A percentile compares a stretch with the other conserved stretches of the same genome.
These are phyloP conservation scores for Paecilomyces sp. DNA, from an alignment of 2,329 filamentous ascomycete species.

Conservation along the genomic window DNA sequence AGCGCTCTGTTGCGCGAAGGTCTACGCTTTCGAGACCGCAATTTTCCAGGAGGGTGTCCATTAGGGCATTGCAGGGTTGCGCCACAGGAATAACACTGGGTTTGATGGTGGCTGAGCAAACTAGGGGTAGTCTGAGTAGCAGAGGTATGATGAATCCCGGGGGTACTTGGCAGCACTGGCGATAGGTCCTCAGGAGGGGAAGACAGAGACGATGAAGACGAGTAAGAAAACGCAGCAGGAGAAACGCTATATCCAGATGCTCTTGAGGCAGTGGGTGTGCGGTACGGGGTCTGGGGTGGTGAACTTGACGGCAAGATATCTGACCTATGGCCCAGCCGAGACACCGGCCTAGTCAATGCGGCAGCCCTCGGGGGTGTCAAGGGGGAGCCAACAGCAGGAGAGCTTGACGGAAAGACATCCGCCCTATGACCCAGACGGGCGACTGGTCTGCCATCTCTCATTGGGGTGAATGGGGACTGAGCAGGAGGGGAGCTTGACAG, in stretches of 20 bases:
- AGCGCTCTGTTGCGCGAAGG: background rate
- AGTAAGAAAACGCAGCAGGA: background rate
- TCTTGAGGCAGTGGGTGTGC: background rate
- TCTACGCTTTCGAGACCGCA: conserved; percentile 1
- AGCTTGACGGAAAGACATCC: background rate
- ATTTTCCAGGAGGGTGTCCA: conserved; percentile 4
- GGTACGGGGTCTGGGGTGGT: background rate
- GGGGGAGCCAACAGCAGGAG: background rate
- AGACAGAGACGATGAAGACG: background rate
- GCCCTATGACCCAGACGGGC: background rate
- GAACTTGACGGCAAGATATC: background rate
- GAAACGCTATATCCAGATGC: background rate
- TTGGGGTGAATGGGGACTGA: background rate
- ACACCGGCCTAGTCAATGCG: background rate
- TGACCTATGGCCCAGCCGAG: background rate
- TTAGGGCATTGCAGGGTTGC: conserved; percentile 6
- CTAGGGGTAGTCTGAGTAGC: conserved; percentile 4
- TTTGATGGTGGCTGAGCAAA: background rate
- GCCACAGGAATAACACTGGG: conserved; percentile 6
- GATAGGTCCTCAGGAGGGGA: background rate
- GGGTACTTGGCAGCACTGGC: background rate
- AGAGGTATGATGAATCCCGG: background rate
- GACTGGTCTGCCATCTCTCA: background rate
- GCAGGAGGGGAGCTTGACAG: background rate
- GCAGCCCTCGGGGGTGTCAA: background rate